Evolutionary conservation across 495 filamentous ascomycete species (phyloP).

Genomic region (Lasiosphaeria ovina): DNA sequence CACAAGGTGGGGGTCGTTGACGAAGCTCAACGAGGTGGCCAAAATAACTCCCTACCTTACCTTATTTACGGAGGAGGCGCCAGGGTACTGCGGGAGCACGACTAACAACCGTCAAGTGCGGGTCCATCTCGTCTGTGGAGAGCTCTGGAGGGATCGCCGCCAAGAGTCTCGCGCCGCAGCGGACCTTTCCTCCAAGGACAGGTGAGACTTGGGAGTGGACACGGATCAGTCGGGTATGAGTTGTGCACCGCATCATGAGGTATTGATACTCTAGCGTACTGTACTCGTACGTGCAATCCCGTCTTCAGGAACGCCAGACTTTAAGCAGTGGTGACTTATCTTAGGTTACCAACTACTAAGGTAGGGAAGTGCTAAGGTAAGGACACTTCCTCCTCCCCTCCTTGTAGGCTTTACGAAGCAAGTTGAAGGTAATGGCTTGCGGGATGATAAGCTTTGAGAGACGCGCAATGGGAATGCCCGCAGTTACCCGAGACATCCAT

Average conservation of each 20-base stretch:
- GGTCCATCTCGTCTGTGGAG: not conserved
- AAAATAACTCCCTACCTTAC: too few species aligned
- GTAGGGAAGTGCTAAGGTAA: too few species aligned
- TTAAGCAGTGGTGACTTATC: too few species aligned
- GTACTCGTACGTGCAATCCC: too few species aligned
- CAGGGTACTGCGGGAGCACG: too few species aligned
- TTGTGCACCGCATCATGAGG: not conserved
- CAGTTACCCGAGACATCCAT: constrained; percentile 16
- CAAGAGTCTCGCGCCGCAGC: constrained; percentile 14
- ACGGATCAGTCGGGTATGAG: not conserved
- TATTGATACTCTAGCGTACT: too few species aligned
- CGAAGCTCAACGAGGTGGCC: too few species aligned
- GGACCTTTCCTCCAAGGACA: constrained; percentile 12
- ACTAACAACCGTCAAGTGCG: not conserved
- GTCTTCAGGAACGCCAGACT: not conserved
- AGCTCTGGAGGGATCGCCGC: constrained; percentile 17
- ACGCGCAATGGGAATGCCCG: constrained; percentile 8
- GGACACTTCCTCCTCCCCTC: too few species aligned
- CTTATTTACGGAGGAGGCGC: too few species aligned
- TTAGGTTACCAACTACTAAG: too few species aligned
- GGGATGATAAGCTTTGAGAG: not conserved
- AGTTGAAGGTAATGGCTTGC: not conserved
- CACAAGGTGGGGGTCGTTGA: too few species aligned
- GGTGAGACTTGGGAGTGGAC: constrained; percentile 6
- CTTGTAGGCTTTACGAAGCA: not conserved